Base-by-base conservation (phyloP, 2,329 filamentous ascomycete species). In the Lachnellula cervina region DNA sequence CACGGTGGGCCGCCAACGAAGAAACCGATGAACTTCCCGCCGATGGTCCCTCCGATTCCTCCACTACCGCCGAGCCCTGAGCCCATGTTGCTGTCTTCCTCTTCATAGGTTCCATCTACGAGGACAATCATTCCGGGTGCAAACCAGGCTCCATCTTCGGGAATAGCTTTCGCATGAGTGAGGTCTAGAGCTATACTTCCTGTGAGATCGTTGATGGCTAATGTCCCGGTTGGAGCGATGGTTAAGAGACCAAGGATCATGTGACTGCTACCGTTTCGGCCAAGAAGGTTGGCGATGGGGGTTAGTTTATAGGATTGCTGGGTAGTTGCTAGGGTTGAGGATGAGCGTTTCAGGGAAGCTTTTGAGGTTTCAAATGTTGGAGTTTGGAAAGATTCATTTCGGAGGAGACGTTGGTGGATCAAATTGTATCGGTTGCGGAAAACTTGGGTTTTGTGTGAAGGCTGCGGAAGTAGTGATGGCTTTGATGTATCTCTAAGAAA, bases 81-180 rank as follows among this genome's bases (percentile, higher is more conserved):
- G 16, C 86, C 85, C 1, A 79, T 74, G 19, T 83, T 85, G 59
- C 86, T 81, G 59, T 91, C 90, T 64, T 96, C 91, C 70, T 97
- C 94, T 69, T 96, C 91, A 68, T 99, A 99, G n/a, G 93, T 85
- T 6, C 94, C 94, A 66, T 99, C 94, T 0, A 97, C 84, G 0
- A 99, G 80, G 3, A 97, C 89, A 48, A 99, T 89, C 91, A 97
- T 97, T 3, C 95, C 95, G 0, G 94, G 92, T 5, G 87, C 85
- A 68, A 97, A 97, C 88, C 91, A 99, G 4, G 89, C 87, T 23
- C 89, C 90, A 67, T 93, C 86, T 58, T 90, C 86, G 0, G 92
- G 92, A 54, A 97, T 87, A 14, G 88, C 84, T 21, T 86, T 84
- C 0, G 93, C 90, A 66, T 93, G 88, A 19, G 84, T 81, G 11